A percentile compares a stretch with the other conserved stretches of the same genome.
Conservation (phyloP, 352 stramenopile genomes). For the Pythium sp. region DNA sequence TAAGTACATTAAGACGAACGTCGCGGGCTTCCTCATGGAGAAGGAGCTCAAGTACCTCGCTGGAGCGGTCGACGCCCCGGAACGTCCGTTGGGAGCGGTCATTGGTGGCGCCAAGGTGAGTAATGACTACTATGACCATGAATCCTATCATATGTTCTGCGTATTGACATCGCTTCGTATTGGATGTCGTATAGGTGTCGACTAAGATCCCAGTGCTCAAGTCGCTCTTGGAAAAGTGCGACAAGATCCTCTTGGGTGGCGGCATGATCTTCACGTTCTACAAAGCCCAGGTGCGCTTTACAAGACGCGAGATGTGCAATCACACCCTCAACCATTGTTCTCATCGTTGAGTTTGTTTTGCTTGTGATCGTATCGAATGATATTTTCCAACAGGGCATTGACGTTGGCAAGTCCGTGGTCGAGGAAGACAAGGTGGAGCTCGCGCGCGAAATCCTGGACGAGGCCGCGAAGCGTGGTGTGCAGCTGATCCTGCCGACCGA, state of each 20-base stretch:
- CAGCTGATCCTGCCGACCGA: conserved; percentile 92
- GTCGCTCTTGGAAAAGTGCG: conserved; percentile 93
- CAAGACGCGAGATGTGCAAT: too few relatives aligned
- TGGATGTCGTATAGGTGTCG: conserved; percentile 35
- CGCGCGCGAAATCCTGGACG: conserved; percentile 88
- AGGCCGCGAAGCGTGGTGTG: conserved; percentile 87
- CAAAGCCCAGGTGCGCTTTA: conserved; percentile 77
- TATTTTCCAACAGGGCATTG: conserved; percentile 61
- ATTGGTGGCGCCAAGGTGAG: conserved; percentile 95
- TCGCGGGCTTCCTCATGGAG: conserved; percentile 95
- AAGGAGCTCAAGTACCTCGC: conserved; percentile 97
- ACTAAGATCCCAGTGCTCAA: conserved; percentile 97
- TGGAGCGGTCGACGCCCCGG: conserved; percentile 84
- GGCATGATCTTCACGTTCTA: conserved; percentile 99
- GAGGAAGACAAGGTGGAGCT: conserved; percentile 95
- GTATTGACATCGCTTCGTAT: neutral
- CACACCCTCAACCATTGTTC: neutral
- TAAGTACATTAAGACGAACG: conserved; percentile 91
- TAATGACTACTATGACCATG: neutral
- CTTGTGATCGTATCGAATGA: neutral
- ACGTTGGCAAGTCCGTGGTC: conserved; percentile 93
- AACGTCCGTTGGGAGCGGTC: conserved; percentile 93
- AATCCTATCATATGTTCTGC: neutral
- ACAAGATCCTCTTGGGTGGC: conserved; percentile 95
- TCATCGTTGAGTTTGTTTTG: neutral